These are phyloP conservation scores for Penicillium nordicum DNA, from an alignment of 2,329 filamentous ascomycete genomes.

Conservation along the genomic window DNA sequence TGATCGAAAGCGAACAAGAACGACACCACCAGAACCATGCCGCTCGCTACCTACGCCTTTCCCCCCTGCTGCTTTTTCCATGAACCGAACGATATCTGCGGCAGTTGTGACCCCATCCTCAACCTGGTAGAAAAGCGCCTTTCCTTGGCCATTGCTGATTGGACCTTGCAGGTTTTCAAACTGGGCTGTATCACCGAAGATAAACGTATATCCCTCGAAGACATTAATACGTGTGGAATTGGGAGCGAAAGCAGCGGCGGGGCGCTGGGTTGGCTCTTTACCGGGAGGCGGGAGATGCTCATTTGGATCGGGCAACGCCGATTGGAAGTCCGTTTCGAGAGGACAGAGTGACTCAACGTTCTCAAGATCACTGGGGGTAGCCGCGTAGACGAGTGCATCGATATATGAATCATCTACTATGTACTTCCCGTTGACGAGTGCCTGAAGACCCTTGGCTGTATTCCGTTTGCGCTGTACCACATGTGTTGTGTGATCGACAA, in stretches of 20 bases:
- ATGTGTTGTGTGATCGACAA: slow-evolving; percentile 71
- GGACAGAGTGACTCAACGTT: slow-evolving; percentile 51
- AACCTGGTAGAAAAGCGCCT: slow-evolving; percentile 67
- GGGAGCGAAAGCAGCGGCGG: slow-evolving; percentile 68
- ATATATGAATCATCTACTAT: slow-evolving; percentile 74
- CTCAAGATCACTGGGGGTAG: slow-evolving; percentile 51
- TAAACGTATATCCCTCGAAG: slow-evolving; percentile 83
- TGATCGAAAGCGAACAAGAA: slow-evolving; percentile 70
- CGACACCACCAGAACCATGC: slow-evolving; percentile 64
- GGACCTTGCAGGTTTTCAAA: slow-evolving; percentile 70
- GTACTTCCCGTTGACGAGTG: slow-evolving; percentile 73
- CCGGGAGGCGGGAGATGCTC: slow-evolving; percentile 70
- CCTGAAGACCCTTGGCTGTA: slow-evolving; percentile 80
- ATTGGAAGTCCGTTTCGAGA: slow-evolving; percentile 76
- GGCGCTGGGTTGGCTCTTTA: slow-evolving; percentile 68
- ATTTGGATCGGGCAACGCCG: slow-evolving; percentile 71
- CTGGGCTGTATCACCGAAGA: slow-evolving; percentile 76
- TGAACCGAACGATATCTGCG: slow-evolving; percentile 73
- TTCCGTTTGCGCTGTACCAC: slow-evolving; percentile 88
- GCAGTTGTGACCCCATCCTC: slow-evolving; percentile 61
- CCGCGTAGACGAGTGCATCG: slow-evolving; percentile 64
- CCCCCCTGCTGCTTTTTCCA: slow-evolving; percentile 70
- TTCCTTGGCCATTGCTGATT: slow-evolving; percentile 77
- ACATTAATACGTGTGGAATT: slow-evolving; percentile 63
- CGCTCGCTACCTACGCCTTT: slow-evolving; percentile 65